Evolutionary conservation across 257 asterid species (phyloP).

Genomic region (Jacaranda copaia): DNA sequence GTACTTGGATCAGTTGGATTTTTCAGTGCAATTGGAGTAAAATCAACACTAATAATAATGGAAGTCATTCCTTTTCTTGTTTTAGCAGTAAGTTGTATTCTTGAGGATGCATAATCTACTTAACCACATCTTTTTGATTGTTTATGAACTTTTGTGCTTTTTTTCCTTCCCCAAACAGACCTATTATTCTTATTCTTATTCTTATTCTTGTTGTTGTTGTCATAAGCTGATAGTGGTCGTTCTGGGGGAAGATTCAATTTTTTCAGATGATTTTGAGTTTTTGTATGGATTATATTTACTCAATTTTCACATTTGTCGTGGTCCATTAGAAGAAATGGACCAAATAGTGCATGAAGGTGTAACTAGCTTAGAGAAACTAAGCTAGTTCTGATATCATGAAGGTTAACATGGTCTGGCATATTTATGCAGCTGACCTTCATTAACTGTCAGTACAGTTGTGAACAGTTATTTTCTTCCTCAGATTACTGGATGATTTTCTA

Average conservation of each 20-base stretch:
- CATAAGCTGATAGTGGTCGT: too few species aligned
- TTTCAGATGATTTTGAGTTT: too few species aligned
- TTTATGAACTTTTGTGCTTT: too few species aligned
- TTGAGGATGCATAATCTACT: conserved; percentile 23
- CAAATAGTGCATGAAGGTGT: too few species aligned
- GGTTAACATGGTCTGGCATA: not conserved
- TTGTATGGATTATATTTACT: too few species aligned
- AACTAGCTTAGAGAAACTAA: not conserved
- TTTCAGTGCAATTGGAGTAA: conserved; percentile 94
- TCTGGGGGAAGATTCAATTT: too few species aligned
- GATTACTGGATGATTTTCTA: not conserved
- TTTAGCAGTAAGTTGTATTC: conserved; percentile 80
- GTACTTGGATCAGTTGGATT: conserved; percentile 98
- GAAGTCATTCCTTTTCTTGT: conserved; percentile 99
- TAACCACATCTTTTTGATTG: conserved; percentile 6
- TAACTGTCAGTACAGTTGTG: not conserved
- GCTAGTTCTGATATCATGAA: not conserved
- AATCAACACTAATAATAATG: conserved; percentile 96
- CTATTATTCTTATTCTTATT: not conserved
- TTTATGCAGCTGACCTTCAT: not conserved
- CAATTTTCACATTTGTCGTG: too few species aligned
- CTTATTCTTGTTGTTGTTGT: too few species aligned
- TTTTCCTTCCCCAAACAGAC: not conserved
- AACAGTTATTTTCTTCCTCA: not conserved
- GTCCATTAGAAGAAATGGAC: too few species aligned